phyloP scores from a whole-genome alignment of 768 basidiomycete genomes.

The Ramaria rubella region DNA sequence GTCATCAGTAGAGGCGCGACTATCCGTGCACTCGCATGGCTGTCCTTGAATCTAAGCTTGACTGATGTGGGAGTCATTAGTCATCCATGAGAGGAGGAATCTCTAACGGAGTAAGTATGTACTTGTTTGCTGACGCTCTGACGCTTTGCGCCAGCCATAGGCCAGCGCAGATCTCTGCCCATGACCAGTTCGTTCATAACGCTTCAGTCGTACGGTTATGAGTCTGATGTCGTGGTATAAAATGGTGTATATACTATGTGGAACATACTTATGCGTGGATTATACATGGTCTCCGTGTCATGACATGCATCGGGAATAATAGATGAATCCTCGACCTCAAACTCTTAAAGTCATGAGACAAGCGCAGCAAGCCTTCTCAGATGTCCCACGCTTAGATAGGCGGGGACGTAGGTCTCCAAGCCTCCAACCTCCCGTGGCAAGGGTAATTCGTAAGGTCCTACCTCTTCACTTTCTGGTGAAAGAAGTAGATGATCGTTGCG shows the following conservation, averaged over 20 bases:
- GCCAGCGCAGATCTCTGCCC: no score
- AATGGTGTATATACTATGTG: background rate
- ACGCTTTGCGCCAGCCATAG: no score
- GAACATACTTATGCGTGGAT: background rate
- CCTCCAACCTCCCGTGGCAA: slow-evolving; percentile 92
- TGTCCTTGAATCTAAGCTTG: no score
- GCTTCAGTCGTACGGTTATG: no score
- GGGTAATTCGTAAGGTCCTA: slow-evolving; percentile 90
- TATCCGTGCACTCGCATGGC: no score
- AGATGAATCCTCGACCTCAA: background rate
- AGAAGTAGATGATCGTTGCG: slow-evolving; percentile 95
- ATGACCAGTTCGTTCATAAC: no score
- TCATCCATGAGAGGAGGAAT: no score
- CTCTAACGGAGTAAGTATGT: no score
- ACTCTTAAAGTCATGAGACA: slow-evolving; percentile 45
- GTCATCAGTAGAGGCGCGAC: no score
- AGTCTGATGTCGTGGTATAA: background rate
- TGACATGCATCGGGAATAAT: background rate
- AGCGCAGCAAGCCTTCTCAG: slow-evolving; percentile 81
- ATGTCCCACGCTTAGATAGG: slow-evolving; percentile 86
- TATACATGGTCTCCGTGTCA: background rate
- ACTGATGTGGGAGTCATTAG: no score
- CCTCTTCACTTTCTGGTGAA: slow-evolving; percentile 94
- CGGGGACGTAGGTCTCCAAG: slow-evolving; percentile 92
- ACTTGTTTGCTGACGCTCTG: no score